Base-by-base conservation (phyloP, 306 rosid species). In the Prunus salicina region DNA sequence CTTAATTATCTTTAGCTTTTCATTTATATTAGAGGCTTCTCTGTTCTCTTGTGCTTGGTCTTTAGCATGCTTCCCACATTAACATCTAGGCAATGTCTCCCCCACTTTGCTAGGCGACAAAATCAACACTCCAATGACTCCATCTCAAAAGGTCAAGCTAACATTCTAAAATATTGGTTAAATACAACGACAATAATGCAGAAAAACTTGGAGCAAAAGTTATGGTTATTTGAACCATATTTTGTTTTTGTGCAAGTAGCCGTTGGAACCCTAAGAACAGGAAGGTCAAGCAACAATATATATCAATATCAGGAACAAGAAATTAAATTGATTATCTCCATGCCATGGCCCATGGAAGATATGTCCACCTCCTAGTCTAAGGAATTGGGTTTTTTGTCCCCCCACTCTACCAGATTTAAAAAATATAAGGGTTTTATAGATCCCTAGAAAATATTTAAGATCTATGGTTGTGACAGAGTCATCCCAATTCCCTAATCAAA, bases 1-100 rank as follows among this genome's bases (percentile, higher is more conserved):
- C 65, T 69, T 46, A 8, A 50, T 62, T 75, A 41, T 46, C 34
- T 49, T 34, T 10, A 19, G 27, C 51, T 50, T 58, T 69, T 28
- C 19, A 25, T 27, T 15, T 20, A 14, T 20, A 70, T 28, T 63
- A 30, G 19, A 69, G 73, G 67, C 77, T 80, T 74, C 12, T 63
- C 52, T 78, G 77, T 58, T 80, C 69, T 56, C 67, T 78, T 77
- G 78, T 77, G 76, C 79, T 83, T 63, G 79, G 87, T 83, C 84
- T 62, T 80, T 34, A 57, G 86, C 91, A 83, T 85, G 87, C 84
- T 78, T 78, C 71, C 65, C 55, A 74, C 84, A 77, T 77, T 78
- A 79, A 83, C 64, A 83, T 83, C 82, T 63, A 86, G 71, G 76
- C 82, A 62, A 32, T 85, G 91, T 88, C 89, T 73, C 86, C 82